Conservation (phyloP, 768 basidiomycete species). For the Mycena rosella region DNA sequence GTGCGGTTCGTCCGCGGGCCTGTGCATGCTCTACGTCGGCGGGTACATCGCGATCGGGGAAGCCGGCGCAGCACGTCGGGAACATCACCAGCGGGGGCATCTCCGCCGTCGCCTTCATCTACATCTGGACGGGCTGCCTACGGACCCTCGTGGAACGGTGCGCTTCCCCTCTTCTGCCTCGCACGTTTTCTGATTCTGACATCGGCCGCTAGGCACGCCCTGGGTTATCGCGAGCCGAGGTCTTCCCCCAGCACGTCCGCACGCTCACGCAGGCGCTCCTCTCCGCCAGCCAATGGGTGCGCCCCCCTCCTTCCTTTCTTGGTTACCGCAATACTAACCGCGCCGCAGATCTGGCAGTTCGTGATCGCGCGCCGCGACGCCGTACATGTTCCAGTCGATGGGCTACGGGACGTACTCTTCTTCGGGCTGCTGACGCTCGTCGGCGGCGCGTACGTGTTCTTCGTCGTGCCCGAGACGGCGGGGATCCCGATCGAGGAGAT, state of each 20-base stretch:
- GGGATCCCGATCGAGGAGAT: conserved; percentile 20
- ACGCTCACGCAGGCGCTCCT: conserved; percentile 22
- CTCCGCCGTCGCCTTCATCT: conserved; percentile 26
- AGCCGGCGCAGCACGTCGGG: neutral
- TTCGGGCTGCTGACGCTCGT: conserved; percentile 16
- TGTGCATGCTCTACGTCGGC: conserved; percentile 25
- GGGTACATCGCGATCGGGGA: conserved; percentile 25
- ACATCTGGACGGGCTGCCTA: conserved; percentile 26
- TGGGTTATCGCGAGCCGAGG: conserved; percentile 46
- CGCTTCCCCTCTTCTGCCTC: neutral
- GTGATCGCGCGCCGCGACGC: conserved; percentile 28
- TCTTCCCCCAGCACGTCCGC: conserved; percentile 25
- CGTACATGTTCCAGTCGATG: conserved; percentile 21
- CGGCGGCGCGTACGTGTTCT: conserved; percentile 12
- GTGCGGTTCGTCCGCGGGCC: conserved; percentile 11
- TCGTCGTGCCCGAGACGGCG: conserved; percentile 23
- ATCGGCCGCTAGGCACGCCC: conserved; percentile 34
- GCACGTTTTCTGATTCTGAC: neutral
- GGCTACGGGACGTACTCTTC: conserved; percentile 24
- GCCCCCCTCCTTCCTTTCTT: neutral
- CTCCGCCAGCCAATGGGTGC: conserved; percentile 19
- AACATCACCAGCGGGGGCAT: conserved; percentile 21
- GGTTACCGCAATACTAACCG: too few species aligned
- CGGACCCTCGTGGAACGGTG: conserved; percentile 42
- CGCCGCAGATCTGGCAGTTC: conserved; percentile 20